These are phyloP conservation scores for Hypoxylon lenormandii DNA, from an alignment of 495 filamentous ascomycete species.

Conservation along the genomic window DNA sequence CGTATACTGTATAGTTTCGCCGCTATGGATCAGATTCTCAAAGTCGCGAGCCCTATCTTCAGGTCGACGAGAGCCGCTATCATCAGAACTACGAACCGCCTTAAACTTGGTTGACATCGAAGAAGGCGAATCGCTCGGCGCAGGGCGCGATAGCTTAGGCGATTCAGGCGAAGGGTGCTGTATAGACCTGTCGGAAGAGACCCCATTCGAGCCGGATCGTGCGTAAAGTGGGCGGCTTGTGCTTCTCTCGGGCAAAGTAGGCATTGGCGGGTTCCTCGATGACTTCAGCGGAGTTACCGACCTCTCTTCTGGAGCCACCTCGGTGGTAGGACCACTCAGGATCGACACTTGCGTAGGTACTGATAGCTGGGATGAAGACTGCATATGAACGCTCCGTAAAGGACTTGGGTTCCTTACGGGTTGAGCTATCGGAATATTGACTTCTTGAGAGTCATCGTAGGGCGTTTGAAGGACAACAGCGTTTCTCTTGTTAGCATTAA, in stretches of 20 bases:
- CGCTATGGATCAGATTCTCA: conserved; percentile 88
- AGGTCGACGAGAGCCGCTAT: conserved; percentile 58
- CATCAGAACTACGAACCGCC: conserved; percentile 63
- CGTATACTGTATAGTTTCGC: conserved; percentile 92
- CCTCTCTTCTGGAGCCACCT: conserved; percentile 51
- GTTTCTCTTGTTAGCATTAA: conserved; percentile 24
- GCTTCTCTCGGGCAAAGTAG: conserved; percentile 58
- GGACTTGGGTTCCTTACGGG: conserved; percentile 44
- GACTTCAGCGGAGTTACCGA: conserved; percentile 40
- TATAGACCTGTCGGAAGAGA: conserved; percentile 21
- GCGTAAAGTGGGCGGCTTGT: conserved; percentile 49
- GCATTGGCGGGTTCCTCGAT: conserved; percentile 46
- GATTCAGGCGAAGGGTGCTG: conserved; percentile 45
- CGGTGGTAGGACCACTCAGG: conserved; percentile 42
- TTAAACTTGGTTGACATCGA: conserved; percentile 60
- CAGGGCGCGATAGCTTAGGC: conserved; percentile 35
- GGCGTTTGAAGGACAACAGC: conserved; percentile 23
- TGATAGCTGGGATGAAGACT: conserved; percentile 36
- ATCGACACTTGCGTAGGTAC: conserved; percentile 54
- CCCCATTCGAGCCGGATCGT: conserved; percentile 28
- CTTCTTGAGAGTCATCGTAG: conserved; percentile 31
- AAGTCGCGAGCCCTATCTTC: conserved; percentile 67
- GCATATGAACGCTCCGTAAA: conserved; percentile 33
- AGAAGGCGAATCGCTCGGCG: conserved; percentile 52
- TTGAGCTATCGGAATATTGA: conserved; percentile 15